Base-by-base conservation (phyloP, 2,329 filamentous ascomycete species). In the Ramularia endophylla region DNA sequence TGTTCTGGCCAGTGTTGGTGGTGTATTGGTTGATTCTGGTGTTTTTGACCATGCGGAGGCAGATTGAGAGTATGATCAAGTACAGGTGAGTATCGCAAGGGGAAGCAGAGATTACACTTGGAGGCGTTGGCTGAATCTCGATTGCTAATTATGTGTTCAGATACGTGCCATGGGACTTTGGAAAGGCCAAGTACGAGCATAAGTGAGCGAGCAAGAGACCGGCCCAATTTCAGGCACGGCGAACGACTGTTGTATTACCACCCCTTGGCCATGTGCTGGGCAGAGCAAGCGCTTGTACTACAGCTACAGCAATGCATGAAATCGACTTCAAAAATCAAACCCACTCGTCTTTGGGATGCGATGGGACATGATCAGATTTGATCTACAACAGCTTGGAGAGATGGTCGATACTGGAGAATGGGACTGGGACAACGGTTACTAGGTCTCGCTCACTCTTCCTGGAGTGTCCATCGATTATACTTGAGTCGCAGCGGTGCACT, bases 21-120 rank as follows among this genome's bases (percentile, higher is more conserved):
- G 85, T 98, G 68, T 98, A 98, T 73, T 98, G 92, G 90, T 75
- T 98, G 65, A 94, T 98, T 62, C 75, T 98, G 47, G 95, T 98
- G 62, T 77, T 88, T 58, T 71, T 98, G 67, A 98, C 92, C 41
- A 98, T 98, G 92, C 81, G 92, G 68, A 87, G 92, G 74, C 92
- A 98, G 72, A 98, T 98, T 57, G 92, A 98, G 72, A 92, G 97
- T 72, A 98, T 98, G 92, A 90, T 98, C 77, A 98, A 97, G 74
- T 98, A 97, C 74, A 87, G 90, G 70, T 98, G 95, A 64, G 88
- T 1, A 11, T 6, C 28, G 27, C 8, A 9, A 15, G 17, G 20
- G 22, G 3, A 11, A 15, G 9, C 4, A 3, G 3, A 15, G 15
- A 37, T 19, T 3, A 32, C 13, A 11, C 6, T 25, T 6, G 22